Conservation (phyloP, 805 yeast species). For the Zygosaccharomyces lentus region DNA sequence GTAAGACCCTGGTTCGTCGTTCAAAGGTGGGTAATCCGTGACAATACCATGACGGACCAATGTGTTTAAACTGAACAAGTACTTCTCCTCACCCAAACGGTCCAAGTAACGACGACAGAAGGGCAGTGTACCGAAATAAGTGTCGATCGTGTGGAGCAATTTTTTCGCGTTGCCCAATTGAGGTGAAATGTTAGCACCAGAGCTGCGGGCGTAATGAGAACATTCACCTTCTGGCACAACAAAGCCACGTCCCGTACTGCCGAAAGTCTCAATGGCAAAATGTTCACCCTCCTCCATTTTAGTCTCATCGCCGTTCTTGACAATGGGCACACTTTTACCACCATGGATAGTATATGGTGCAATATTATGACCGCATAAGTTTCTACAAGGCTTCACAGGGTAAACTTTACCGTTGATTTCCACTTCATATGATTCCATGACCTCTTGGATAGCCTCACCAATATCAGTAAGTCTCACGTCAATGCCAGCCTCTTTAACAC, state of each 20-base stretch:
- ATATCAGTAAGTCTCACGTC: constrained; percentile 93
- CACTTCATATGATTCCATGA: constrained; percentile 93
- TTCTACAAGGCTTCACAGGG: constrained; percentile 85
- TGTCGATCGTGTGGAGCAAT: constrained; percentile 64
- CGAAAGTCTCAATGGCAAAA: constrained; percentile 97
- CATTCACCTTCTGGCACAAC: constrained; percentile 86
- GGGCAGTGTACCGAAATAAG: constrained; percentile 88
- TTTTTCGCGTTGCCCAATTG: constrained; percentile 60
- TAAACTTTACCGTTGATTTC: constrained; percentile 81
- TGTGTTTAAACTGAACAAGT: constrained; percentile 78
- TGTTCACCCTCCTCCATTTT: constrained; percentile 99
- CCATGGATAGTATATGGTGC: constrained; percentile 82
- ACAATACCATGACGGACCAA: constrained; percentile 84
- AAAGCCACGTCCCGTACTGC: constrained; percentile 92
- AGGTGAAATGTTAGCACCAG: constrained; percentile 38
- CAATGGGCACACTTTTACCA: constrained; percentile 95
- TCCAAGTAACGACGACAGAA: constrained; percentile 96
- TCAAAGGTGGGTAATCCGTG: constrained; percentile 90
- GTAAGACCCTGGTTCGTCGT: constrained; percentile 76
- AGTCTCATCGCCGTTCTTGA: constrained; percentile 86
- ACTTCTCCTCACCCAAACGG: constrained; percentile 86
- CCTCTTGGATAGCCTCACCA: constrained; percentile 94
- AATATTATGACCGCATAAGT: constrained; percentile 92
- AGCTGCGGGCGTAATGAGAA: constrained; percentile 79
- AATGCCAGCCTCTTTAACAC: constrained; percentile 88